These are phyloP conservation scores for Penicillium daleae DNA, from an alignment of 495 filamentous ascomycete genomes.

Conservation along the genomic window DNA sequence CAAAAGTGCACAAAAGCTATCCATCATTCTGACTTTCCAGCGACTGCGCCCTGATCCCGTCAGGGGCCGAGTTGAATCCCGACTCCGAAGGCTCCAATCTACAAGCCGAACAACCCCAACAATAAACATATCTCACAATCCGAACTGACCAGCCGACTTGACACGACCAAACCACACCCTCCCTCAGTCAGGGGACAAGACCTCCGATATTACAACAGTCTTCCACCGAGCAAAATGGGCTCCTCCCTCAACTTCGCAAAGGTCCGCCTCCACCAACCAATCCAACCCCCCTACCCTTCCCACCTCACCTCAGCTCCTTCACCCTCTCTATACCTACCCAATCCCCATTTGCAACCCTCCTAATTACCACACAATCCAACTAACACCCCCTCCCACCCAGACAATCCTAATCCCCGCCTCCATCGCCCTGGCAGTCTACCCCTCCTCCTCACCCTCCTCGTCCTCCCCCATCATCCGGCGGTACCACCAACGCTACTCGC, in stretches of 20 bases:
- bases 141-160: neutral
- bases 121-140: neutral
- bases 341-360: neutral
- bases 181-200: neutral
- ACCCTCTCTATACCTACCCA: neutral
- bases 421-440: slow-evolving; percentile 77
- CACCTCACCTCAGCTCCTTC: neutral
- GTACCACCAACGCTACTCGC: slow-evolving; percentile 72
- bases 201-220: neutral
- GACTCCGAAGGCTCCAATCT: neutral
- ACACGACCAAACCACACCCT: neutral
- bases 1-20: neutral
- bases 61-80: neutral
- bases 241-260: slow-evolving; percentile 40
- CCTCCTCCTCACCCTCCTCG: slow-evolving; percentile 67
- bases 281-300: neutral
- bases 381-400: slow-evolving; percentile 49
- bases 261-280: slow-evolving; percentile 27
- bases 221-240: slow-evolving; percentile 28
- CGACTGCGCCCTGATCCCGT: neutral
- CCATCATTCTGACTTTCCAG: neutral
- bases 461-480: slow-evolving; percentile 77
- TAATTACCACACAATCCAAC: neutral
- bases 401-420: slow-evolving; percentile 77
- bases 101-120: neutral